Percentiles rank a stretch among this genome's conserved stretches.
Conservation (phyloP, 768 basidiomycete species). For the Pilatotrama ljubarskyi region DNA sequence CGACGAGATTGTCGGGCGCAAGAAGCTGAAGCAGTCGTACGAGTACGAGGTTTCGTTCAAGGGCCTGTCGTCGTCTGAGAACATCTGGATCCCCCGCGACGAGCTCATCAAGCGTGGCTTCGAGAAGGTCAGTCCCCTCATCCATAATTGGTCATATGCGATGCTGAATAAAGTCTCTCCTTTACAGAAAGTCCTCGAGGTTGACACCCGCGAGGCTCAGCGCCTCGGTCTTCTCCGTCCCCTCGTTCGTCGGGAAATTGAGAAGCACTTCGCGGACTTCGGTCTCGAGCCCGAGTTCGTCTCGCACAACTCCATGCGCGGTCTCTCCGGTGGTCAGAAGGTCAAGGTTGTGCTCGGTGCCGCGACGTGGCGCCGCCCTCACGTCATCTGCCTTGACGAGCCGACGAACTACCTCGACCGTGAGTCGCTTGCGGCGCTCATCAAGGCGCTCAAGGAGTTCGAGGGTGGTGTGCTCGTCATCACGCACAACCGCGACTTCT, state of each 20-base stretch:
- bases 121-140: conserved; percentile 66
- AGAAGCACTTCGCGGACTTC: conserved; percentile 99
- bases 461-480: conserved; percentile 98
- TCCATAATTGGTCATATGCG: conserved; percentile 12
- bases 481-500: conserved; percentile 98
- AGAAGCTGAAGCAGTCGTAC: conserved; percentile 99
- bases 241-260: conserved; percentile 97
- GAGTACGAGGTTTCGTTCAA: conserved; percentile 99
- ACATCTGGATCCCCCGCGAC: conserved; percentile 96
- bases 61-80: conserved; percentile 92
- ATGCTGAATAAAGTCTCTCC: conserved; percentile 21
- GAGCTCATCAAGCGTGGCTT: conserved; percentile 97
- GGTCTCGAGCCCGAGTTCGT: conserved; percentile 99
- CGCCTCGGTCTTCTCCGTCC: conserved; percentile 93
- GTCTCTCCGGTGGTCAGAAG: conserved; percentile 98
- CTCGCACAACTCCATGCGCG: conserved; percentile 98
- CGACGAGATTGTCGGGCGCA: conserved; percentile 86
- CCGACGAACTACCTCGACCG: conserved; percentile 99
- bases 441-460: conserved; percentile 96
- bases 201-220: conserved; percentile 97
- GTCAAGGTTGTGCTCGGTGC: conserved; percentile 99
- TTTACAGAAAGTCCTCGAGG: conserved; percentile 84
- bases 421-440: conserved; percentile 98
- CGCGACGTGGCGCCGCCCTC: conserved; percentile 98
- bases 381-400: conserved; percentile 96